These are phyloP conservation scores for Ogataea sp. DNA, from an alignment of 805 yeast species.

Conservation along the genomic window DNA sequence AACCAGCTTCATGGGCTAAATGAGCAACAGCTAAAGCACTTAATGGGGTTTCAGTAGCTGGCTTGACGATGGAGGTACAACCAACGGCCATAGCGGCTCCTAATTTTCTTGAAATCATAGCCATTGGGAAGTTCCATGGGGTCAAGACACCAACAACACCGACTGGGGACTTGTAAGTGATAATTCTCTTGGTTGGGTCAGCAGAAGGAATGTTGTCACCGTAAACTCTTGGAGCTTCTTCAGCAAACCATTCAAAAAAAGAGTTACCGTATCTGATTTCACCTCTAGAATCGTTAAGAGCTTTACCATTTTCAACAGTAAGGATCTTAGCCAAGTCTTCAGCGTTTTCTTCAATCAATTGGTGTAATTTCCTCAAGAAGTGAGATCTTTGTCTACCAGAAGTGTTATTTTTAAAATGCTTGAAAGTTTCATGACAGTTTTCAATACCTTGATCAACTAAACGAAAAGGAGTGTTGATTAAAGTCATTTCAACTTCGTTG, in stretches of 20 bases:
- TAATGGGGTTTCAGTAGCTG: constrained; percentile 70
- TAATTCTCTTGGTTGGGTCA: constrained; percentile 38
- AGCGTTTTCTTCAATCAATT: constrained; percentile 45
- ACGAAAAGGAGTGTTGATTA: constrained; percentile 45
- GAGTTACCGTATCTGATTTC: constrained; percentile 63
- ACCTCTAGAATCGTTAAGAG: constrained; percentile 62
- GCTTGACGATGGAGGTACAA: constrained; percentile 69
- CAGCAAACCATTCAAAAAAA: constrained; percentile 86
- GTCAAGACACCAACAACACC: constrained; percentile 76
- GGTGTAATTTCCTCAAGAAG: constrained; percentile 43
- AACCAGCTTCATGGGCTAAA: constrained; percentile 57
- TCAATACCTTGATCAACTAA: constrained; percentile 46
- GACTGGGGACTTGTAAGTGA: constrained; percentile 63
- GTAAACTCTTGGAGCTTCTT: constrained; percentile 63
- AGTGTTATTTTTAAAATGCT: constrained; percentile 36
- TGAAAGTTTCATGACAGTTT: constrained; percentile 47
- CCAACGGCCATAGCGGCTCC: constrained; percentile 80
- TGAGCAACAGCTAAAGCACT: constrained; percentile 61
- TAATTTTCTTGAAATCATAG: constrained; percentile 67
- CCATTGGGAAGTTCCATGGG: constrained; percentile 82
- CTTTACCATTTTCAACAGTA: constrained; percentile 70
- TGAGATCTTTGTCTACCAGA: constrained; percentile 50
- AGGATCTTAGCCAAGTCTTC: constrained; percentile 60
- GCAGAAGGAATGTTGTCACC: constrained; percentile 63
- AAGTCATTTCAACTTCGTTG: constrained; percentile 39